Base-by-base conservation (phyloP, 805 yeast species). In the Cyberlindnera subsufficiens region DNA sequence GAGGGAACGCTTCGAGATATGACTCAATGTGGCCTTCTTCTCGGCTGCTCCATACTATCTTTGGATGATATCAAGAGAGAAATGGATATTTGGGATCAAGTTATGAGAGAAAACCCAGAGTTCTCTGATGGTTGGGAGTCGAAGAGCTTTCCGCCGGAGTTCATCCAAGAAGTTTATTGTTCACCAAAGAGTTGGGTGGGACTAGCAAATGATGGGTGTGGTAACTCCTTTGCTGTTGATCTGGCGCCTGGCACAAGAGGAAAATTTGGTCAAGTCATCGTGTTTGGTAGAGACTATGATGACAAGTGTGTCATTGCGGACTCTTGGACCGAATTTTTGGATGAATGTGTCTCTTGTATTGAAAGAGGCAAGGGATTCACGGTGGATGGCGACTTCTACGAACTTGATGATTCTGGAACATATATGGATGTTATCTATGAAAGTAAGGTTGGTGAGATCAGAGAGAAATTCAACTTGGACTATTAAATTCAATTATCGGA, bases 271-370 rank as follows among this genome's bases (percentile, higher is more conserved):
- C 99, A 91, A 66, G 82, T 93, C 17, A 91, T 91, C 47, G 59
- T 89, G 42, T 91, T 86, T 63, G 99, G 99, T 31, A 80, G 97
- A 58, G 98, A 91, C 51, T 91, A 81, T 59, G 97, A 93, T 66
- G 78, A 85, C 32, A 93, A 93, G 60, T 88, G 77, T 63, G 90
- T 85, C 32, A 70, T 93, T 43, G 95, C 97, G 15, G 77, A 80
- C 40, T 84, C 82, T 42, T 91, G 95, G 82, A 95, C 95, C 14
- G 91, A 86, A 55, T 93, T 93, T 61, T 65, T 91, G 17, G 35
- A 30, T 18, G 35, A 20, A 16, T 37, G 34, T 19, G 17, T 37
- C 8, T 13, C 30, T 13, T 30, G 7, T 31, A 30, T 37, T 19
- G 40, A 37, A 37, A 15, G 15, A 30, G 40, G 40, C 8, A 14